Percentiles rank a stretch among this genome's conserved stretches.
Conservation (phyloP, 2,329 filamentous ascomycete species). For the Xylariales sp. region DNA sequence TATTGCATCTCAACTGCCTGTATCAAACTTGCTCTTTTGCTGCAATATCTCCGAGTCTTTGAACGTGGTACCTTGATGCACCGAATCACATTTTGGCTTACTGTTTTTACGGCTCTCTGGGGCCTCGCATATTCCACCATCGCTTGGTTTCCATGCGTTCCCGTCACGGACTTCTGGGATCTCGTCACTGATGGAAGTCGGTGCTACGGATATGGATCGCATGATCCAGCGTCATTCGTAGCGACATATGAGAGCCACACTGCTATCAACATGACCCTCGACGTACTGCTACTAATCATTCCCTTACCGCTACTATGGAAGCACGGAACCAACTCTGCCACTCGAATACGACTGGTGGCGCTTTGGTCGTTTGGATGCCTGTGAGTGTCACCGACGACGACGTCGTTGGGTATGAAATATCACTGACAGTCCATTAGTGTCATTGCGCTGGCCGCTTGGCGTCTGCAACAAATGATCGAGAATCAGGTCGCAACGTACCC, state of each 20-base stretch:
- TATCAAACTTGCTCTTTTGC: conserved; percentile 21
- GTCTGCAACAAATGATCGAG: conserved; percentile 24
- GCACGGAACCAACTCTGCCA: conserved; percentile 13
- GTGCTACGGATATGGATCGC: conserved; percentile 29
- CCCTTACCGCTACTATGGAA: conserved; percentile 29
- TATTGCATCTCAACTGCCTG: conserved; percentile 21
- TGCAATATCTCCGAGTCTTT: conserved; percentile 25
- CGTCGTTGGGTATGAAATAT: background rate
- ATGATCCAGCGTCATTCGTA: conserved; percentile 19
- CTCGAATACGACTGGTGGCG: conserved; percentile 22
- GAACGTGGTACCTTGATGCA: conserved; percentile 14
- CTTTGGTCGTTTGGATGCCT: conserved; percentile 27
- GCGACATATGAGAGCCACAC: conserved; percentile 29
- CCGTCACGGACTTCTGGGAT: conserved; percentile 18
- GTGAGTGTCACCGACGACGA: conserved; percentile 13
- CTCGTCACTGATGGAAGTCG: conserved; percentile 8
- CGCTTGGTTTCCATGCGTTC: conserved; percentile 27
- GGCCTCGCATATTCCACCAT: conserved; percentile 25
- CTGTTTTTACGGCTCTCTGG: conserved; percentile 25
- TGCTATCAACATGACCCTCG: conserved; percentile 28
- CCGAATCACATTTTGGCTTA: conserved; percentile 17
- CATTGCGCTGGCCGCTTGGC: conserved; percentile 26
- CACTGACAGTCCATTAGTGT: conserved; percentile 12
- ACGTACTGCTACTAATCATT: conserved; percentile 26
- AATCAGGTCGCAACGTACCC: conserved; percentile 25